Evolutionary conservation across 768 basidiomycete genomes (phyloP).

Genomic region (Lactarius akahatsu): DNA sequence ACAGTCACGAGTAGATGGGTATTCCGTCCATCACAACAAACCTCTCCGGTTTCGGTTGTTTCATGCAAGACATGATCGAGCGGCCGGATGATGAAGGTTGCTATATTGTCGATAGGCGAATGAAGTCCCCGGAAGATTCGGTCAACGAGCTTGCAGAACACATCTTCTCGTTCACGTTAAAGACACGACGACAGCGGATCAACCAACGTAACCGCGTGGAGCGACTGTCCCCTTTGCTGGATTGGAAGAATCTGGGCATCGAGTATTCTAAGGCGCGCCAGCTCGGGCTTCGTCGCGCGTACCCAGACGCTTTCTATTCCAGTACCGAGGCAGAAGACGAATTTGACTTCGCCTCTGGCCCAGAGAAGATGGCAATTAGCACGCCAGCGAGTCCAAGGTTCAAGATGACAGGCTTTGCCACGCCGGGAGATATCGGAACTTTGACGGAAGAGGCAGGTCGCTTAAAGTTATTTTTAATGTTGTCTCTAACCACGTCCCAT

Average conservation of each 20-base stretch:
- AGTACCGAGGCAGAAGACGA: conserved; percentile 54
- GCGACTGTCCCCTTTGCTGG: conserved; percentile 85
- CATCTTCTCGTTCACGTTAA: conserved; percentile 74
- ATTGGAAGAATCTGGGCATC: conserved; percentile 98
- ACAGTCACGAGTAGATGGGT: conserved; percentile 68
- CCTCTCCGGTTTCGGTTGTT: conserved; percentile 95
- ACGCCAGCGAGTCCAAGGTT: conserved; percentile 88
- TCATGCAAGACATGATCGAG: conserved; percentile 98
- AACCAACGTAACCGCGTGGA: conserved; percentile 99
- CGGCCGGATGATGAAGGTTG: conserved; percentile 92
- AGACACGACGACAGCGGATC: conserved; percentile 94
- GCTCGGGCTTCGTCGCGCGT: conserved; percentile 86
- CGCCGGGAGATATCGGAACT: conserved; percentile 92
- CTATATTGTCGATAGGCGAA: conserved; percentile 93
- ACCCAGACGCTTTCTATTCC: conserved; percentile 89
- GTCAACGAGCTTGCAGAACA: conserved; percentile 76
- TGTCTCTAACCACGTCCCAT: conserved; percentile 11
- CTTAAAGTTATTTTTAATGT: not conserved
- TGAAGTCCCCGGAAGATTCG: conserved; percentile 87
- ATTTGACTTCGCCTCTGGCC: conserved; percentile 58
- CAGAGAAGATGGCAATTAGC: conserved; percentile 71
- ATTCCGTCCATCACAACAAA: conserved; percentile 98
- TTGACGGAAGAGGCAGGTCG: conserved; percentile 73
- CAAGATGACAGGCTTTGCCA: conserved; percentile 71
- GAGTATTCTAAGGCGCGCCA: conserved; percentile 97